A percentile compares a stretch with the other conserved stretches of the same genome.
phyloP scores from a whole-genome alignment of 352 stramenopile genomes.

The Phytophthora ramorum region DNA sequence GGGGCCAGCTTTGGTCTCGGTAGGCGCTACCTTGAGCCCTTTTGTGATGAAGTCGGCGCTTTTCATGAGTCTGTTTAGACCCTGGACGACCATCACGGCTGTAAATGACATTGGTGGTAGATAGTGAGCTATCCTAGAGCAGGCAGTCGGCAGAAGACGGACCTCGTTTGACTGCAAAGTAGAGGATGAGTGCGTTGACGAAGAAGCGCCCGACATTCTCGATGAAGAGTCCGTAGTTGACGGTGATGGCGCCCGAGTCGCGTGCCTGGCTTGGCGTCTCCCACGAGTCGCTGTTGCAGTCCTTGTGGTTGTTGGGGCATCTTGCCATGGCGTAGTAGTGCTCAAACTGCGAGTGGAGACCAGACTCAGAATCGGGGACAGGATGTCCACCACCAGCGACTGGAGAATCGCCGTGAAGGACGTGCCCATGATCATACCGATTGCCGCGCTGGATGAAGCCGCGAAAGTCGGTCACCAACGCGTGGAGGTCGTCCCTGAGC shows the following conservation, averaged over 20 bases:
- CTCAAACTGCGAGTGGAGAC: constrained; percentile 59
- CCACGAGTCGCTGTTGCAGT: constrained; percentile 53
- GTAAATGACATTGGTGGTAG: constrained; percentile 49
- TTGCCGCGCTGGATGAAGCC: constrained; percentile 67
- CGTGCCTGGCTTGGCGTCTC: constrained; percentile 51
- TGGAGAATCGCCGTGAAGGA: constrained; percentile 67
- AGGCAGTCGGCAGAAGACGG: neutral
- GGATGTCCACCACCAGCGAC: constrained; percentile 68
- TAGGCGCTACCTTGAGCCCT: constrained; percentile 7
- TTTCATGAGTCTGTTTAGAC: constrained; percentile 63
- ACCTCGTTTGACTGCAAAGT: constrained; percentile 72
- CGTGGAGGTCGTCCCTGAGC: constrained; percentile 9
- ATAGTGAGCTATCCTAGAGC: constrained; percentile 7
- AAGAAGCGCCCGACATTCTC: constrained; percentile 75
- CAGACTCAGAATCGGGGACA: constrained; percentile 68
- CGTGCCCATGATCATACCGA: constrained; percentile 66
- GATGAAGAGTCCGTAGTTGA: constrained; percentile 68
- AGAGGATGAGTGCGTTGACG: constrained; percentile 69
- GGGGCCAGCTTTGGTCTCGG: neutral
- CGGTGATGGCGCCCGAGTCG: constrained; percentile 51
- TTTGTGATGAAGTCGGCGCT: constrained; percentile 33
- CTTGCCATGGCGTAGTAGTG: constrained; percentile 59
- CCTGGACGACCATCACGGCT: constrained; percentile 54
- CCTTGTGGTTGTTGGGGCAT: constrained; percentile 37
- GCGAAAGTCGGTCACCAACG: constrained; percentile 50